Percentiles rank a stretch among this genome's conserved stretches.
Evolutionary conservation across 345 rosid species (phyloP).

Genomic region (Triadica sebifera): DNA sequence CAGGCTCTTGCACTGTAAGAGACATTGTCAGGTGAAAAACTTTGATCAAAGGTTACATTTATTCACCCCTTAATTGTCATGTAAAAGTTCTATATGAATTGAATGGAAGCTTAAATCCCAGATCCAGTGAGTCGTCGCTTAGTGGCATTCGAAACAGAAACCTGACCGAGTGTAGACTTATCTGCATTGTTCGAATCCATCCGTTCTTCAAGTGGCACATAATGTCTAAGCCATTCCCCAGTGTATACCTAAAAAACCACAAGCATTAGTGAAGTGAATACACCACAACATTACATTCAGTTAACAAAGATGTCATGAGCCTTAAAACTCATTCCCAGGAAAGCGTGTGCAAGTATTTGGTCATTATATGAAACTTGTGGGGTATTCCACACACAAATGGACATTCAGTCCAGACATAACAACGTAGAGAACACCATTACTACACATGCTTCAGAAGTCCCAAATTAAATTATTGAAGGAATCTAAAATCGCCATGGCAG

Average conservation of each 20-base stretch:
- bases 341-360: too few relatives aligned
- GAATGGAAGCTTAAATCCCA: constrained; percentile 30
- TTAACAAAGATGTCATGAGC: neutral
- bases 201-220: constrained; percentile 65
- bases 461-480: too few relatives aligned
- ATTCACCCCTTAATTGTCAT: too few relatives aligned
- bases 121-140: constrained; percentile 80
- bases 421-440: too few relatives aligned
- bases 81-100: too few relatives aligned
- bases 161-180: constrained; percentile 47
- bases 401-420: too few relatives aligned
- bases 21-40: neutral
- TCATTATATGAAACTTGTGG: too few relatives aligned
- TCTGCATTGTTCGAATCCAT: constrained; percentile 40
- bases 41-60: neutral
- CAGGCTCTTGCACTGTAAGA: neutral
- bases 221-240: constrained; percentile 87
- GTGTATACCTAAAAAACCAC: constrained; percentile 63
- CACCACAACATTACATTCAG: neutral
- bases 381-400: too few relatives aligned
- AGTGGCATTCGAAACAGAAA: constrained; percentile 78
- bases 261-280: neutral
- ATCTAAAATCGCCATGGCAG: too few relatives aligned
- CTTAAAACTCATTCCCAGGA: too few relatives aligned
- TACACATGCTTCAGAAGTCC: too few relatives aligned